These are phyloP conservation scores for Coelastrella sp. DNA, from an alignment of 139 green algal species.

Conservation along the genomic window DNA sequence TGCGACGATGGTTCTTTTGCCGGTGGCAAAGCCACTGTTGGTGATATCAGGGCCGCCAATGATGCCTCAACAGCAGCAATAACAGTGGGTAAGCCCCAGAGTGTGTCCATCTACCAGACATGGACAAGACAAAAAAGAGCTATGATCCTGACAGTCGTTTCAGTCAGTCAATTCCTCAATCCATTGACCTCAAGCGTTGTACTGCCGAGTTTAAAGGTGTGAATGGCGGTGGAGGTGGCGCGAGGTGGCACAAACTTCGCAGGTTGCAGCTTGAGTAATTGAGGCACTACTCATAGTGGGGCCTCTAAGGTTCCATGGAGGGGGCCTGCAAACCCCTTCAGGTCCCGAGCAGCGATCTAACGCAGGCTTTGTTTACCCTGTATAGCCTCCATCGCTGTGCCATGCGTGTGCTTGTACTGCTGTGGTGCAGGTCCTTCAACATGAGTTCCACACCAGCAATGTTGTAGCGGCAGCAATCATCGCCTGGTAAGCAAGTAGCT, in stretches of 20 bases:
- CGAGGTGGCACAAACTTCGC: too few species aligned
- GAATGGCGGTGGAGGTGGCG: neutral
- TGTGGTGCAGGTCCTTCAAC: slow-evolving; percentile 18
- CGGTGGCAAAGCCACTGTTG: neutral
- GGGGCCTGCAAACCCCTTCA: too few species aligned
- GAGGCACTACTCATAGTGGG: too few species aligned
- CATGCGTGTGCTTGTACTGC: neutral
- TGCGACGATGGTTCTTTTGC: too few species aligned
- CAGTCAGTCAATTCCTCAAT: slow-evolving; percentile 28
- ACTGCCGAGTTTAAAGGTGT: slow-evolving; percentile 3
- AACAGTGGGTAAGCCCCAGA: neutral
- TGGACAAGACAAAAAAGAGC: neutral
- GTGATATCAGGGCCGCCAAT: neutral
- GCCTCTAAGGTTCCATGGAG: too few species aligned
- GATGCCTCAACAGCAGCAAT: neutral
- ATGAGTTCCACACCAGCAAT: neutral
- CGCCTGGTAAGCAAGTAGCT: neutral
- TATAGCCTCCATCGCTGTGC: too few species aligned
- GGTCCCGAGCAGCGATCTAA: too few species aligned
- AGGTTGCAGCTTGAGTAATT: too few species aligned
- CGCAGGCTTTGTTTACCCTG: too few species aligned
- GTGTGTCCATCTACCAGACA: neutral
- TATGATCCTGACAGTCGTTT: slow-evolving; percentile 25
- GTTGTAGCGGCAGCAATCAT: slow-evolving; percentile 25
- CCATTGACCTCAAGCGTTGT: slow-evolving; percentile 4